phyloP scores from a whole-genome alignment of 2,329 filamentous ascomycete species.

The Coniochaeta ligniaria region DNA sequence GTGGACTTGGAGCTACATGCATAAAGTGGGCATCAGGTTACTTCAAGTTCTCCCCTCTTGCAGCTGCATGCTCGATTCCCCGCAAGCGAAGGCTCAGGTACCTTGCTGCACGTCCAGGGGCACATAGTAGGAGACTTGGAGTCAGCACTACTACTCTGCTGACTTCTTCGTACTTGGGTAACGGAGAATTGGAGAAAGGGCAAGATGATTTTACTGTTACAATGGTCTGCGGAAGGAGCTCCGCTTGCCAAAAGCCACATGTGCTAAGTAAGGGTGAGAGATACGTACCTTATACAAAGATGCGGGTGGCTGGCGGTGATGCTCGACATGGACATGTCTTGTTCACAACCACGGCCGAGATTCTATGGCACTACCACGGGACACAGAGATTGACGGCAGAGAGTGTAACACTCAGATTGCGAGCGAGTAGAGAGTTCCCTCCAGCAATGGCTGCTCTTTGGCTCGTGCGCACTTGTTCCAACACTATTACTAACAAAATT shows the following conservation, averaged over 20 bases:
- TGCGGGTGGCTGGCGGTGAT: constrained; percentile 1
- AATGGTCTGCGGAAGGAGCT: neutral
- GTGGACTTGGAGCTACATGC: neutral
- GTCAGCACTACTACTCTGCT: neutral
- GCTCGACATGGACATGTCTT: neutral
- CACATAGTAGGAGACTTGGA: neutral
- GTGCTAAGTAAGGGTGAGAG: neutral
- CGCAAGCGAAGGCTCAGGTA: no score
- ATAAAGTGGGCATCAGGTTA: neutral
- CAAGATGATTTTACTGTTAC: no score
- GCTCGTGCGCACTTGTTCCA: neutral
- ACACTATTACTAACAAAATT: neutral
- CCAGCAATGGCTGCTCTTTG: neutral
- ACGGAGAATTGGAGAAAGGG: neutral
- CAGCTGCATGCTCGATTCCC: neutral
- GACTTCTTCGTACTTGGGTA: neutral
- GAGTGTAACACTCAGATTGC: neutral
- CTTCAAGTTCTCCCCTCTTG: neutral
- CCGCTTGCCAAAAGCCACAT: neutral
- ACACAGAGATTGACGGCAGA: neutral
- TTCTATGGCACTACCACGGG: neutral
- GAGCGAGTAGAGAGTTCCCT: neutral
- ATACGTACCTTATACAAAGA: neutral
- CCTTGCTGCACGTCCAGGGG: neutral
- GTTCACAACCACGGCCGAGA: neutral